Percentiles rank a stretch among this genome's conserved stretches.
Evolutionary conservation across 208 protist species (phyloP).

Genomic region (Jaenimonas drosophilae): DNA sequence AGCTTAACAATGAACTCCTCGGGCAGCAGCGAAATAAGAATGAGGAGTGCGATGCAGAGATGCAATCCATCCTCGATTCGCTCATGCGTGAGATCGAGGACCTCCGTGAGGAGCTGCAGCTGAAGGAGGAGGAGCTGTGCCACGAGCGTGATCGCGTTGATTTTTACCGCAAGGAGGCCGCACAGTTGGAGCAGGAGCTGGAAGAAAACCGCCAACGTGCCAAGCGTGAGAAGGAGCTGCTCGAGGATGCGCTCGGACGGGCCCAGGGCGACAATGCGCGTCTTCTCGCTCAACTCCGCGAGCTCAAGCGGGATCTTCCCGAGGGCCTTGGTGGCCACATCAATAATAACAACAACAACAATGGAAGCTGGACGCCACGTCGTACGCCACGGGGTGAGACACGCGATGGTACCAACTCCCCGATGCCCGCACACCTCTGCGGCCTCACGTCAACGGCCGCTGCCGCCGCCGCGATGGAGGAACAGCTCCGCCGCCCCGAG

Average conservation of each 20-base stretch:
- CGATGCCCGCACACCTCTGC: neutral
- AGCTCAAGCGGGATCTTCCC: neutral
- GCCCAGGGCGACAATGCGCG: constrained; percentile 9
- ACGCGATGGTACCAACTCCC: neutral
- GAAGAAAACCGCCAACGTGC: neutral
- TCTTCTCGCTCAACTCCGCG: constrained; percentile 8
- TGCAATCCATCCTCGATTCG: constrained; percentile 22
- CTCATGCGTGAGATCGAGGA: constrained; percentile 24
- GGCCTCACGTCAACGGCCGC: too few relatives aligned
- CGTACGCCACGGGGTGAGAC: too few relatives aligned
- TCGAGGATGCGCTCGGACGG: constrained; percentile 6
- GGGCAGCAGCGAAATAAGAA: constrained; percentile 7
- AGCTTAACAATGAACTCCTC: constrained; percentile 9
- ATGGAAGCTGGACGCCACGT: neutral
- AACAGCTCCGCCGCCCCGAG: neutral
- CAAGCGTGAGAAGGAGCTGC: neutral
- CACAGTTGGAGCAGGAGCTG: constrained; percentile 7
- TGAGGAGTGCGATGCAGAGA: constrained; percentile 8
- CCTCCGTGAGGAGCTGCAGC: constrained; percentile 13
- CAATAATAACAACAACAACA: too few relatives aligned
- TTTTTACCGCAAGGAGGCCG: constrained; percentile 16
- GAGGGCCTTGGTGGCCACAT: neutral
- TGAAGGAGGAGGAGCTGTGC: constrained; percentile 24
- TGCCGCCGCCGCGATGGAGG: neutral
- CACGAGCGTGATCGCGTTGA: constrained; percentile 13